Evolutionary conservation across 2,329 filamentous ascomycete genomes (phyloP).

Genomic region (Aspergillus quadricinctus): DNA sequence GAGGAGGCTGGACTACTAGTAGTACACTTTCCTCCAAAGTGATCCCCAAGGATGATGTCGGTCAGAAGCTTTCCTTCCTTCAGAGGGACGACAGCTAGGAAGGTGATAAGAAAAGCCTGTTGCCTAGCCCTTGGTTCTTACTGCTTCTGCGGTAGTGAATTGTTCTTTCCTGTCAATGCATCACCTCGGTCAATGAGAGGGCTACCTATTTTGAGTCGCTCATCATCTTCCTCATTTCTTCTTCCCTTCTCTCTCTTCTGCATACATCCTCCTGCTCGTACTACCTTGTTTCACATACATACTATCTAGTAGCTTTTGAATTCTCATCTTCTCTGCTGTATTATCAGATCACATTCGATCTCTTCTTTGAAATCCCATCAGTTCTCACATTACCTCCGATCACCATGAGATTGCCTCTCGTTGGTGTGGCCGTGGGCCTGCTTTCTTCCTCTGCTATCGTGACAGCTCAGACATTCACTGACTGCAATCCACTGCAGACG

Average conservation of each 20-base stretch:
- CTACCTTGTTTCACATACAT: background rate
- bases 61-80: background rate
- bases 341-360: background rate
- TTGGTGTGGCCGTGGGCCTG: constrained; percentile 23
- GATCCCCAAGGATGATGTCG: background rate
- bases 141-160: background rate
- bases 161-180: background rate
- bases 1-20: background rate
- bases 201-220: background rate
- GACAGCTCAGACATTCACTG: constrained; percentile 41
- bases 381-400: constrained; percentile 1
- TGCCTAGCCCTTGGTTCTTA: background rate
- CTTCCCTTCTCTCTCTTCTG: constrained; percentile 51
- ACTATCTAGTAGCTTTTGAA: background rate
- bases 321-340: background rate
- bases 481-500: constrained; percentile 40
- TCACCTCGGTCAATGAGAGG: background rate
- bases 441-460: constrained; percentile 25
- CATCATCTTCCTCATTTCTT: constrained; percentile 54
- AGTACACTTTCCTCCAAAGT: background rate
- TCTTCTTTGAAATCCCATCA: background rate
- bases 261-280: background rate
- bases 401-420: constrained; percentile 31
- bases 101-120: background rate
- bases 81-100: background rate